Evolutionary conservation across 306 rosid species (phyloP), one percentile per base, ranked within the genome.

Genomic region (Gastrolobium villosum): DNA sequence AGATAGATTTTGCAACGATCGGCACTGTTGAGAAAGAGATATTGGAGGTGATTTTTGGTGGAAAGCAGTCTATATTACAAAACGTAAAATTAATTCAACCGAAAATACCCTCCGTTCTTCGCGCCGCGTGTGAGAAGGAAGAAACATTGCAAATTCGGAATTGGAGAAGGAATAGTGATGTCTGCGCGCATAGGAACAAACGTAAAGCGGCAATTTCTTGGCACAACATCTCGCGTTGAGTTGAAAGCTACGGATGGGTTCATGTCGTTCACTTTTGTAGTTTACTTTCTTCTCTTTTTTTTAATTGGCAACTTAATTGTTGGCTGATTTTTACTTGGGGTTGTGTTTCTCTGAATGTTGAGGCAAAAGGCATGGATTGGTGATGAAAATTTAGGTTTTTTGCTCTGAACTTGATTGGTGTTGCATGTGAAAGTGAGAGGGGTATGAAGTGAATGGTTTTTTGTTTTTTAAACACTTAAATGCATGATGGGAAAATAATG

Each of bases 131-230:
- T 34, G 70, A 79, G 46, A 56, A 77, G 71, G 79, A 70, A 9
- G 78, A 64, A 5, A 43, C 2, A 7, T 28, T 86, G 82, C 31
- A 76, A 81, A 84, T 87, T 75, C 71, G 81, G 55, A 76, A 84
- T 76, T 85, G 87, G 89, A 82, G 35, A 65, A 82, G 49, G 85
- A 77, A 76, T 45, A 76, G 82, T 61, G 65, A 82, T 49, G 63
- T 40, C 8, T 82, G 85, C 82, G 15, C 4, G 55, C 61, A 82
- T 54, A 82, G 79, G 79, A 82, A 82, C 78, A 82, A 82, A 7
- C 82, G 85, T 3, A 82, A 76, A 76, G 82, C 74, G 0, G 82
- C 85, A 41, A 45, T 82, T 62, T 77, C 82, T 20, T 82, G 86
- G 86, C 79, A 77, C n/a, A 70, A 37, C 35, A 64, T 70, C 11